phyloP scores from a whole-genome alignment of 176 grass and related monocot genomes.

The Aegilops sharonensis region DNA sequence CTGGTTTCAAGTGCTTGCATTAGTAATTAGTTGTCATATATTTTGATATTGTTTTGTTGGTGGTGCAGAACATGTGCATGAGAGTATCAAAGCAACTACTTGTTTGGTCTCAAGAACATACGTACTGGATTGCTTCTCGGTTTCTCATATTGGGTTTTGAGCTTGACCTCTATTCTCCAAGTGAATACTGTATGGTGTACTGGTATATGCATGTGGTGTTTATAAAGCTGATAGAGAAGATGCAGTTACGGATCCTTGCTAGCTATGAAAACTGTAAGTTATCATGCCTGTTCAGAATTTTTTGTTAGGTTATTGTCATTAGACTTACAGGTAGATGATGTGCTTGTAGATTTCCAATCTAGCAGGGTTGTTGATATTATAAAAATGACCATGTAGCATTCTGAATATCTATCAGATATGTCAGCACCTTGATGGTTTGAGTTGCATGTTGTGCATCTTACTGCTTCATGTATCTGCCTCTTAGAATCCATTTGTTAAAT shows the following conservation, averaged over 20 bases:
- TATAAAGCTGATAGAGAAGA: slow-evolving; percentile 78
- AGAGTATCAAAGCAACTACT: slow-evolving; percentile 94
- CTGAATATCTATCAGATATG: background rate
- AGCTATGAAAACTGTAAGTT: slow-evolving; percentile 80
- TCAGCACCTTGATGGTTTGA: background rate
- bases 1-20: slow-evolving; percentile 3
- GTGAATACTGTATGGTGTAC: slow-evolving; percentile 96
- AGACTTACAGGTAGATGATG: background rate
- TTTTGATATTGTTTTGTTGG: slow-evolving; percentile 30
- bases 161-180: slow-evolving; percentile 79
- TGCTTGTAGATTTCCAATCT: background rate
- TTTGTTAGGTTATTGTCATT: slow-evolving; percentile 7
- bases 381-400: slow-evolving; percentile 6
- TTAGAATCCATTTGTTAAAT: slow-evolving; percentile 7
- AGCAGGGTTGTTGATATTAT: background rate
- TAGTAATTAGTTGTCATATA: slow-evolving; percentile 11
- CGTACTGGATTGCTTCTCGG: slow-evolving; percentile 86
- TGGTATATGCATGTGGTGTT: slow-evolving; percentile 93
- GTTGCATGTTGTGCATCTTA: background rate
- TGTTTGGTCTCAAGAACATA: slow-evolving; percentile 82
- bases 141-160: slow-evolving; percentile 95
- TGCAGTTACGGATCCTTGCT: slow-evolving; percentile 66
- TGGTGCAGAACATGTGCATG: slow-evolving; percentile 70
- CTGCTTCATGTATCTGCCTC: slow-evolving; percentile 1
- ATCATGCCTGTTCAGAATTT: slow-evolving; percentile 6